Percentiles rank a stretch among this genome's conserved stretches.
phyloP scores from a whole-genome alignment of 192 early-diverging fungal genomes.

The Entophlyctis luteolus region DNA sequence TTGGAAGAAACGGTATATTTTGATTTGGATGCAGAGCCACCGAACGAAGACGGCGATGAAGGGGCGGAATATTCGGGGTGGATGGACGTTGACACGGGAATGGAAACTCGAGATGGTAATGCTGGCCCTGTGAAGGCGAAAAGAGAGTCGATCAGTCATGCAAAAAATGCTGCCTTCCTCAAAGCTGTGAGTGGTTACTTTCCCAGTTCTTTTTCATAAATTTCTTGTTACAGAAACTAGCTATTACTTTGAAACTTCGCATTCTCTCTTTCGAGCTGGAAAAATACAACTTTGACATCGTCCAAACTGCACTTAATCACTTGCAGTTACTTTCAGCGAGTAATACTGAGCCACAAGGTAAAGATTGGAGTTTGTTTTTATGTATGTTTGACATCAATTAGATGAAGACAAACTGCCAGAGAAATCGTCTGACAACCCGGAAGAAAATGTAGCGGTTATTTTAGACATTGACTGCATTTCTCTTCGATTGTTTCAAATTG shows the following conservation, averaged over 20 bases:
- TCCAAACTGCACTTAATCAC: constrained; percentile 30
- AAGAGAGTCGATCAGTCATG: neutral
- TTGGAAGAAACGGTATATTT: constrained; percentile 43
- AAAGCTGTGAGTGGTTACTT: constrained; percentile 55
- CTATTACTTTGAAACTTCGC: neutral
- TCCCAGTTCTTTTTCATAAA: constrained; percentile 54
- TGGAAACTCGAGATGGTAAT: neutral
- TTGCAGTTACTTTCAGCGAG: constrained; percentile 8
- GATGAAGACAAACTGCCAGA: neutral
- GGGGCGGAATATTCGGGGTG: constrained; percentile 41
- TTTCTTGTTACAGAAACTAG: neutral
- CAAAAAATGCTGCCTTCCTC: constrained; percentile 30
- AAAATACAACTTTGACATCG: constrained; percentile 31
- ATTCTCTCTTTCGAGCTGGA: constrained; percentile 2
- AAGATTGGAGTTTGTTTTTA: neutral
- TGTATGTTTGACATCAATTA: neutral
- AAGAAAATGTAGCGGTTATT: neutral
- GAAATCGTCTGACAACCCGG: neutral
- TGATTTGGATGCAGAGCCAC: constrained; percentile 26
- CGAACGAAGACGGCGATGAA: constrained; percentile 48
- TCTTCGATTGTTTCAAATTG: neutral
- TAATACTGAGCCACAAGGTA: neutral
- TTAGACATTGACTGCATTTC: neutral
- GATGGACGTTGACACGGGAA: constrained; percentile 22
- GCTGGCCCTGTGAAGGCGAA: too few relatives aligned